Conservation (phyloP, 192 early-diverging fungal species). For the Obelidium mucronatum region DNA sequence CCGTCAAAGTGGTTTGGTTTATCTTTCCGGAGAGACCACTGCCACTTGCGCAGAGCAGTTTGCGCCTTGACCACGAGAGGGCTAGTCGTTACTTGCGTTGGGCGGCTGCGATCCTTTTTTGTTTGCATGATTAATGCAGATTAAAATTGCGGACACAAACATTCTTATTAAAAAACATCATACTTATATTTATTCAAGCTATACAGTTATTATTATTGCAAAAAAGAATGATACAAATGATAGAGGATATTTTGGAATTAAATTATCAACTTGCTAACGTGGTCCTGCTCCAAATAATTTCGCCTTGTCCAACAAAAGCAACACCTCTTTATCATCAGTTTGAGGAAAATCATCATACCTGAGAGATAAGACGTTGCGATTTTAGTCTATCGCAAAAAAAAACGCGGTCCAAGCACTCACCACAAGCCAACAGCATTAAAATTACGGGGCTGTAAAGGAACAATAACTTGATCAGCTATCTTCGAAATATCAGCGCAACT, state of each 20-base stretch:
- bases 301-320: conserved; percentile 32
- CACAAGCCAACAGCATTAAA: conserved; percentile 44
- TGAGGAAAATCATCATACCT: conserved; percentile 47
- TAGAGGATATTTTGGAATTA: background rate
- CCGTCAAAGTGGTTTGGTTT: background rate
- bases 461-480: conserved; percentile 43
- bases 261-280: background rate
- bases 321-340: conserved; percentile 51
- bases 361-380: background rate
- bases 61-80: background rate
- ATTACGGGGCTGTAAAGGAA: conserved; percentile 27
- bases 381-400: background rate
- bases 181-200: too few species aligned
- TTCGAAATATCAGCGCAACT: conserved; percentile 5
- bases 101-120: background rate
- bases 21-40: background rate
- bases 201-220: too few species aligned
- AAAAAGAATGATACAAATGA: too few species aligned
- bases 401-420: conserved; percentile 11
- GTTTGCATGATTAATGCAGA: background rate
- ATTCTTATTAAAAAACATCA: too few species aligned
- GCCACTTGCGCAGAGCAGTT: background rate
- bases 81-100: background rate
- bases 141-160: too few species aligned
- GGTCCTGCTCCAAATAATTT: background rate